phyloP scores from a whole-genome alignment of 2,329 filamentous ascomycete genomes.

The Acephala macrosclerotiorum region DNA sequence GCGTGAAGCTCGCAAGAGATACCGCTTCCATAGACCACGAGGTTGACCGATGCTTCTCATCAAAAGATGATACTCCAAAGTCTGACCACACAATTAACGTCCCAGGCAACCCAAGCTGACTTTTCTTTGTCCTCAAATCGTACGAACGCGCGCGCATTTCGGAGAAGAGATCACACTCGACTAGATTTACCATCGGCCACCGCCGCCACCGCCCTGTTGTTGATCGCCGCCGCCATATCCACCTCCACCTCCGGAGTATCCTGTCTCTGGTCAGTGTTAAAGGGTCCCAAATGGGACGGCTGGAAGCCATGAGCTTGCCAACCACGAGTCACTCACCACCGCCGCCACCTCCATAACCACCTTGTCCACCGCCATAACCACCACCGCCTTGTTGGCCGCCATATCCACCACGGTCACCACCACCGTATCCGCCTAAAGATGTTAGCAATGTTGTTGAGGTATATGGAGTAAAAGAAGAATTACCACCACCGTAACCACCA shows the following conservation, averaged over 20 bases:
- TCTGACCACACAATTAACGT: constrained; percentile 44
- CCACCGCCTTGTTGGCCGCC: constrained; percentile 52
- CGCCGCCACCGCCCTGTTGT: constrained; percentile 40
- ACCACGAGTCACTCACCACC: constrained; percentile 35
- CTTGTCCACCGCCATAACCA: constrained; percentile 52
- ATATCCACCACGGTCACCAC: constrained; percentile 45
- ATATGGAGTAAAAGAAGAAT: not conserved
- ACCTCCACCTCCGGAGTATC: constrained; percentile 38
- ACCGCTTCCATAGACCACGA: constrained; percentile 45
- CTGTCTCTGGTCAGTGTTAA: constrained; percentile 34
- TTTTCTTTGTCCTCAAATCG: constrained; percentile 42
- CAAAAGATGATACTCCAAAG: constrained; percentile 35
- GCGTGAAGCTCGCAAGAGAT: constrained; percentile 41
- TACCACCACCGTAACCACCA: constrained; percentile 34
- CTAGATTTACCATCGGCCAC: constrained; percentile 37
- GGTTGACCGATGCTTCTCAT: constrained; percentile 36
- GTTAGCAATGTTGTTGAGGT: not conserved
- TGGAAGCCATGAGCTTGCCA: constrained; percentile 8
- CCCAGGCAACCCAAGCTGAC: constrained; percentile 43
- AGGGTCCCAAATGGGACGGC: constrained; percentile 11
- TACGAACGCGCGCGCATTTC: constrained; percentile 39
- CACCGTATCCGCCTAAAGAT: constrained; percentile 1
- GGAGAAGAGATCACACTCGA: constrained; percentile 38
- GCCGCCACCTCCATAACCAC: constrained; percentile 43
- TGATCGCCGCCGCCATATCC: constrained; percentile 41